Conservation (phyloP, 1,284 basidiomycete species). For the Garcileccinum viscosum region DNA sequence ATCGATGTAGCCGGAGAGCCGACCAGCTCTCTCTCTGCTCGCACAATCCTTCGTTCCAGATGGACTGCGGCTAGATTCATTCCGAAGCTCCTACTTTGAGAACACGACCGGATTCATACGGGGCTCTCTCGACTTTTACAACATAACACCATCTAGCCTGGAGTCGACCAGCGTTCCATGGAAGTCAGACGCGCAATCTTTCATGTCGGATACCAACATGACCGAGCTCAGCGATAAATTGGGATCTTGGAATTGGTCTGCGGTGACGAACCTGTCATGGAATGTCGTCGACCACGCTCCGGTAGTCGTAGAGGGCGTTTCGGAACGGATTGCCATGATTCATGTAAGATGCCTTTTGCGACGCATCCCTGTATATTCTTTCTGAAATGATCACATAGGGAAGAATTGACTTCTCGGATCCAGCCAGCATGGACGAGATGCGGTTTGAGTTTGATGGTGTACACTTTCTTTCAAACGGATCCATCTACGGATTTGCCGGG, state of each 20-base stretch:
- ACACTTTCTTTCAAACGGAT: constrained; percentile 79
- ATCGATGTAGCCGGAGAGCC: constrained; percentile 56
- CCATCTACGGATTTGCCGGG: constrained; percentile 77
- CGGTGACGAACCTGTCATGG: constrained; percentile 64
- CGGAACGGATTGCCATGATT: constrained; percentile 58
- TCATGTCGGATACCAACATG: constrained; percentile 56
- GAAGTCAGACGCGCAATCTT: constrained; percentile 54
- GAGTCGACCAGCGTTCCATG: constrained; percentile 49
- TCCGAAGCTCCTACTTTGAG: constrained; percentile 64
- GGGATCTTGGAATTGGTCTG: constrained; percentile 74
- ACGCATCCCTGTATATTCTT: not conserved
- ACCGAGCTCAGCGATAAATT: constrained; percentile 54
- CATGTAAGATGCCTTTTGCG: constrained; percentile 56
- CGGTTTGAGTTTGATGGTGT: constrained; percentile 78
- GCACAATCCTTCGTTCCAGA: constrained; percentile 56
- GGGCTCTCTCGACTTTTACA: constrained; percentile 64
- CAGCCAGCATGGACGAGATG: constrained; percentile 58
- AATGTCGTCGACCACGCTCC: constrained; percentile 68
- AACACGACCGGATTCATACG: constrained; percentile 81
- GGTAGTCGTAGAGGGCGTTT: constrained; percentile 33
- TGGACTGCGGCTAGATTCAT: constrained; percentile 53
- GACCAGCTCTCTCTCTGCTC: constrained; percentile 53
- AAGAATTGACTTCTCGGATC: constrained; percentile 68
- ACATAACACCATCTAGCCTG: constrained; percentile 59
- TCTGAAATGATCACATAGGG: constrained; percentile 51